Percentiles rank a stretch among this genome's conserved stretches.
These are phyloP conservation scores for Fusarium denticulatum DNA, from an alignment of 2,329 filamentous ascomycete genomes.

Conservation along the genomic window DNA sequence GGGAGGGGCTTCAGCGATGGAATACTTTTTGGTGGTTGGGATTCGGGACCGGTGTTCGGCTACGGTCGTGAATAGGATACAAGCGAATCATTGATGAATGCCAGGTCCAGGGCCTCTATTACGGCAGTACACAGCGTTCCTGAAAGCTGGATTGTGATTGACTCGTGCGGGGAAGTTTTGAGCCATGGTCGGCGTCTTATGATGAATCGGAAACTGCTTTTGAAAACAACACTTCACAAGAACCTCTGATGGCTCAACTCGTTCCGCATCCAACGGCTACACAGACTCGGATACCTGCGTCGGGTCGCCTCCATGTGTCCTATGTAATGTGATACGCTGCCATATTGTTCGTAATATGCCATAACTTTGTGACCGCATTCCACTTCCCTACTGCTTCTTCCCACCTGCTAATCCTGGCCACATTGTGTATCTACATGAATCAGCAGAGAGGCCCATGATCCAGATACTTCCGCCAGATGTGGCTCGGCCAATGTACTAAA, in stretches of 20 bases:
- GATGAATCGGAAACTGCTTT: conserved; percentile 46
- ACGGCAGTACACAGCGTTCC: conserved; percentile 42
- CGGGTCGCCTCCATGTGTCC: conserved; percentile 15
- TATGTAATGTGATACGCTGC: conserved; percentile 5
- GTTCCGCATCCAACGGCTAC: conserved; percentile 5
- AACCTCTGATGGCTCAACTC: conserved; percentile 14
- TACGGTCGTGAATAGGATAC: conserved; percentile 41
- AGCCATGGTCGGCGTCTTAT: conserved; percentile 45
- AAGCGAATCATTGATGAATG: conserved; percentile 46
- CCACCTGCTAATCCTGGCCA: too few relatives aligned
- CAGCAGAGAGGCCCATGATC: not conserved
- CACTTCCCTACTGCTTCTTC: not conserved
- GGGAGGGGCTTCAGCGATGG: conserved; percentile 41
- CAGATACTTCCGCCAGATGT: not conserved
- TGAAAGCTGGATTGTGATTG: conserved; percentile 45
- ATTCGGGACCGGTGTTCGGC: conserved; percentile 35
- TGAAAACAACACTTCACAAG: conserved; percentile 39
- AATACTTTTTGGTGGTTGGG: conserved; percentile 38
- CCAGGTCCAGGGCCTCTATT: conserved; percentile 44
- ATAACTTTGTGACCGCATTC: not conserved
- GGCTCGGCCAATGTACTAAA: not conserved
- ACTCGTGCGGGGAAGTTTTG: conserved; percentile 44
- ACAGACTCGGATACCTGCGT: conserved; percentile 1
- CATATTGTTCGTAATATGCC: not conserved
- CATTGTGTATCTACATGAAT: not conserved